Conservation (phyloP, 2,329 filamentous ascomycete genomes). For the Dothideomycetes sp. region DNA sequence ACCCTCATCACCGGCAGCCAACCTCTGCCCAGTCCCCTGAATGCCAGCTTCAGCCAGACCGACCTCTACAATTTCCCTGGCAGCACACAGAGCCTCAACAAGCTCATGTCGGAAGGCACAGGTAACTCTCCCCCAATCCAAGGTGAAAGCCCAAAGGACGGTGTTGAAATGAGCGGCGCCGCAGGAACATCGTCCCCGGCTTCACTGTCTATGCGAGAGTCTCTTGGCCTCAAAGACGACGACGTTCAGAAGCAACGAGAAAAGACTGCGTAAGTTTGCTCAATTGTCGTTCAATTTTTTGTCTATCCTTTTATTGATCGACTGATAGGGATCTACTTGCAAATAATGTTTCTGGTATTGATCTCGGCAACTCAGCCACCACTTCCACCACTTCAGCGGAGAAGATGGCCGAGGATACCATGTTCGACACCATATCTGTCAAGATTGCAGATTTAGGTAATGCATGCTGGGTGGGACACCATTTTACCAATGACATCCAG, state of each 20-base stretch:
- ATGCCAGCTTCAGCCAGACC: conserved; percentile 74
- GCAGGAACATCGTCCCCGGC: conserved; percentile 36
- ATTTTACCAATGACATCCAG: conserved; percentile 99
- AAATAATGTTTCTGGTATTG: conserved; percentile 89
- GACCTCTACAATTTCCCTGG: conserved; percentile 54
- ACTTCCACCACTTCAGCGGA: conserved; percentile 40
- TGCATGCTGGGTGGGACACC: conserved; percentile 96
- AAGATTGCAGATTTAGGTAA: conserved; percentile 98
- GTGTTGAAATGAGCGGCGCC: conserved; percentile 44
- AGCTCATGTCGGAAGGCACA: conserved; percentile 62
- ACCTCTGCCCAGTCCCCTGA: conserved; percentile 86
- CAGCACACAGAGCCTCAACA: conserved; percentile 64
- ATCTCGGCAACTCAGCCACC: conserved; percentile 63
- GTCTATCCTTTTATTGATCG: conserved; percentile 13
- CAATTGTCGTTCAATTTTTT: conserved; percentile 3
- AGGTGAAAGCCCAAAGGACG: conserved; percentile 30
- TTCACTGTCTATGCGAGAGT: conserved; percentile 48
- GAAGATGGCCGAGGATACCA: conserved; percentile 50
- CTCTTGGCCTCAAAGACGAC: conserved; percentile 43
- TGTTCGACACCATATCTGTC: conserved; percentile 80
- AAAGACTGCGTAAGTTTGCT: conserved; percentile 72
- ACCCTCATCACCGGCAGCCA: conserved; percentile 97
- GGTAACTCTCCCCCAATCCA: conserved; percentile 44
- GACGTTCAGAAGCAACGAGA: conserved; percentile 68
- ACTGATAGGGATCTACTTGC: conserved; percentile 60